Percentiles rank a stretch among this genome's conserved stretches.
Evolutionary conservation across 2,329 filamentous ascomycete genomes (phyloP).

Genomic region (Ophiostoma tasmaniense): DNA sequence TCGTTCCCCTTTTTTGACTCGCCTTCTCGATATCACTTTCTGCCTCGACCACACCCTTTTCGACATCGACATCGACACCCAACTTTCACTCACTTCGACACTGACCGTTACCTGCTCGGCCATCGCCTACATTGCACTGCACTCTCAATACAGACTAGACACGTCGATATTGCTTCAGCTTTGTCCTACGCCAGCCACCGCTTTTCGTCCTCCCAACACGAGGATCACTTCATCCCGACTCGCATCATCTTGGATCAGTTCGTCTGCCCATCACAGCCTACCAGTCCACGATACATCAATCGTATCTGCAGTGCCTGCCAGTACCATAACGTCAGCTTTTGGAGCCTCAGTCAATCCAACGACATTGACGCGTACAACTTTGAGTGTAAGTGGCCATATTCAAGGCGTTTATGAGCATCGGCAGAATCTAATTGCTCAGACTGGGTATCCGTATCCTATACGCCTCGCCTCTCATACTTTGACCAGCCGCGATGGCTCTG

Average conservation of each 20-base stretch:
- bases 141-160: neutral
- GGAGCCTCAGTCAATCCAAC: neutral
- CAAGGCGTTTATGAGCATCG: too few relatives aligned
- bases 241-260: neutral
- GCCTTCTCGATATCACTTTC: neutral
- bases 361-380: neutral
- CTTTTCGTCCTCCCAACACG: neutral
- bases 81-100: neutral
- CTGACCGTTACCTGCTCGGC: neutral
- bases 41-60: neutral
- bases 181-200: neutral
- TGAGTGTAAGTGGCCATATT: neutral
- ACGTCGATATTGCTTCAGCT: neutral
- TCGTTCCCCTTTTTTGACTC: neutral
- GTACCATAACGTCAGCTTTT: neutral
- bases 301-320: neutral
- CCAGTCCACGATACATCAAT: neutral
- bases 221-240: neutral
- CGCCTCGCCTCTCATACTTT: neutral
- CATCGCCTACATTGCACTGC: neutral
- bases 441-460: slow-evolving; percentile 11
- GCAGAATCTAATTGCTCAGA: too few relatives aligned
- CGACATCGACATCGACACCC: neutral
- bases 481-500: slow-evolving; percentile 43
- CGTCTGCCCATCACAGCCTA: too few relatives aligned